phyloP scores from a whole-genome alignment of 768 basidiomycete species.

The Kwoniella shandongensis region DNA sequence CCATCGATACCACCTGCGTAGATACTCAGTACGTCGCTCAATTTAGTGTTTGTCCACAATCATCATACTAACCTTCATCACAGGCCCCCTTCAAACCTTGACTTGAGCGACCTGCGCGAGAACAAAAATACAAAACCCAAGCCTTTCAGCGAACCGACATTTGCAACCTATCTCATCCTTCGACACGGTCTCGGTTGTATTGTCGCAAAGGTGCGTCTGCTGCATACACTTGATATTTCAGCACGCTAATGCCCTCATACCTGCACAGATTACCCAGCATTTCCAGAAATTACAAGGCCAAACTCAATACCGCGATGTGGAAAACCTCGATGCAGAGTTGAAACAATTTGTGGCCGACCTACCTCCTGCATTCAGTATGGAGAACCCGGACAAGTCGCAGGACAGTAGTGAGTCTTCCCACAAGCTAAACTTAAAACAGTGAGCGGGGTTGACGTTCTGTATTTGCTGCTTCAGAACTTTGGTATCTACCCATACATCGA shows the following conservation, averaged over 20 bases:
- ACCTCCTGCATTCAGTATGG: constrained; percentile 62
- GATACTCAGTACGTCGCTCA: constrained; percentile 72
- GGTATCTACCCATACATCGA: constrained; percentile 71
- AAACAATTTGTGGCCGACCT: constrained; percentile 71
- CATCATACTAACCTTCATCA: constrained; percentile 20
- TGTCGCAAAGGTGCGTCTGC: constrained; percentile 62
- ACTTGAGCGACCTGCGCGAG: constrained; percentile 31
- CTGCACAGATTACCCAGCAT: constrained; percentile 76
- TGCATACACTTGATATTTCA: background rate
- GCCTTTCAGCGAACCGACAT: constrained; percentile 65
- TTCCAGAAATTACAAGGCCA: constrained; percentile 80
- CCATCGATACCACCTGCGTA: constrained; percentile 82
- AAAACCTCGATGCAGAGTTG: constrained; percentile 78
- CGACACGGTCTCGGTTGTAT: constrained; percentile 77
- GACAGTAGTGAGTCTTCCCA: constrained; percentile 59
- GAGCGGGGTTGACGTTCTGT: too few species aligned
- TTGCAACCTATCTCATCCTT: constrained; percentile 83
- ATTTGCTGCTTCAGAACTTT: constrained; percentile 22
- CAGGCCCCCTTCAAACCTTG: constrained; percentile 61
- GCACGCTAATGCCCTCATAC: background rate
- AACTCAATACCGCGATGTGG: constrained; percentile 79
- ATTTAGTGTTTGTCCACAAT: too few species aligned
- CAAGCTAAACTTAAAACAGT: background rate
- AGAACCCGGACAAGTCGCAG: constrained; percentile 74
- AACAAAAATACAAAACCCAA: constrained; percentile 34